Evolutionary conservation across 495 filamentous ascomycete species (phyloP), one percentile per base, ranked within the genome.

Genomic region (Penicillium macrosclerotiorum): DNA sequence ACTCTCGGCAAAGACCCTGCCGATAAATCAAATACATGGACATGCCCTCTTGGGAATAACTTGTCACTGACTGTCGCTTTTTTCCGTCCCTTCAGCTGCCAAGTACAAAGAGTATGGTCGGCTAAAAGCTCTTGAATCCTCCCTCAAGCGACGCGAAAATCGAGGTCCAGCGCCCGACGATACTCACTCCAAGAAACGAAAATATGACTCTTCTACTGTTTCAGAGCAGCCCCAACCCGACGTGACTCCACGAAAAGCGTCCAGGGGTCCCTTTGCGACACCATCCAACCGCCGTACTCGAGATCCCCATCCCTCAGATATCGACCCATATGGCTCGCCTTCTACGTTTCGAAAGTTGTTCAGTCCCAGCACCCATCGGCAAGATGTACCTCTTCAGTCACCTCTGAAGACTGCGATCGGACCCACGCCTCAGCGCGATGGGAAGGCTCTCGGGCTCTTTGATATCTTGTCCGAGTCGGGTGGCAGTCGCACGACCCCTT

Each of bases 81-180:
- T 14, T 16, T 18, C 25, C 14, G 22, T 52, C 32, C 16, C 32
- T 51, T 24, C 49, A 94, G 90, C 89, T 29, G 72, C 78, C 2
- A 96, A 96, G 69, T 96, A 98, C 68, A 95, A 91, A 56, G 82
- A 89, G 50, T 98, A 97, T 72, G 81, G 80, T 49, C 84, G 81
- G 43, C 54, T 89, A 16, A 82, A 89, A 42, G 78, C 83, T 37
- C 70, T 82, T 37, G 69, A 75, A 44, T 55, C 64, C 23, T 56
- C 58, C 4, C 41, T 63, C 11, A 46, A 20, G 16, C 52, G 55
- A 37, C 59, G 38, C 60, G 67, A 59, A 47, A 64, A 54, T 44
- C 59, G 60, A 13, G 57, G 37, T 45, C 52, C 45, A n/a, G 57
- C 56, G 13, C 49, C 23, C 9, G 14, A 35, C 35, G 47, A 65